A percentile compares a stretch with the other conserved stretches of the same genome.
Evolutionary conservation across 2,329 filamentous ascomycete genomes (phyloP).

Genomic region (Fusarium sp.): DNA sequence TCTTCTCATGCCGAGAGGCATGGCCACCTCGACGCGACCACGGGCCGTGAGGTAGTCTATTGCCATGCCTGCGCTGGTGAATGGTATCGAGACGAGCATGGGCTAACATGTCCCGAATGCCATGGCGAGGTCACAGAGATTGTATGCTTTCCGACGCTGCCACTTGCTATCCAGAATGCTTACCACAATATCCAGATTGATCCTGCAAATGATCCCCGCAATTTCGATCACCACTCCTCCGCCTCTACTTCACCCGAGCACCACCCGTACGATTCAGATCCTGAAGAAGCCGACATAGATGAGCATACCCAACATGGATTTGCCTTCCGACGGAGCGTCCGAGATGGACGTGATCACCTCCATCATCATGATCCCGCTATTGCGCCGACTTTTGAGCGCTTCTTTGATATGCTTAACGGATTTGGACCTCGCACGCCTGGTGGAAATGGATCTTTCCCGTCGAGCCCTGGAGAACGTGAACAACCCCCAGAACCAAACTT

Average conservation of each 20-base stretch:
- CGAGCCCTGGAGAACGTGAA: slow-evolving; percentile 22
- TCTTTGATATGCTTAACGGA: slow-evolving; percentile 59
- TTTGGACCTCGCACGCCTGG: slow-evolving; percentile 46
- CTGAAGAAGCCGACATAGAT: slow-evolving; percentile 70
- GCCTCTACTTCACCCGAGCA: slow-evolving; percentile 49
- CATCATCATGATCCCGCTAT: slow-evolving; percentile 50
- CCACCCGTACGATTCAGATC: slow-evolving; percentile 61
- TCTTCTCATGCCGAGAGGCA: slow-evolving; percentile 46
- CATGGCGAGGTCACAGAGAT: slow-evolving; percentile 85
- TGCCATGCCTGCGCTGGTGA: slow-evolving; percentile 86
- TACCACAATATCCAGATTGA: slow-evolving; percentile 58
- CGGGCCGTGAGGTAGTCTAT: slow-evolving; percentile 78
- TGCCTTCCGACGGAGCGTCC: slow-evolving; percentile 54
- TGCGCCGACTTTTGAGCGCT: slow-evolving; percentile 57
- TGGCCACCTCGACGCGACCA: slow-evolving; percentile 63
- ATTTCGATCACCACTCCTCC: slow-evolving; percentile 47
- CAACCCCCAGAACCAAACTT: slow-evolving; percentile 33
- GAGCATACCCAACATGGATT: slow-evolving; percentile 62
- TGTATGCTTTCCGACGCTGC: slow-evolving; percentile 64
- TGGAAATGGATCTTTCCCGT: slow-evolving; percentile 28
- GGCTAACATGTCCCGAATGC: slow-evolving; percentile 81
- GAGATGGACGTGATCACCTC: slow-evolving; percentile 43
- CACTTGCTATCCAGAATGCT: slow-evolving; percentile 14
- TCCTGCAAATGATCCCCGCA: slow-evolving; percentile 72
- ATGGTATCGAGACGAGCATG: slow-evolving; percentile 80